Base-by-base conservation (phyloP, 805 yeast species). In the Wickerhamiella vanderwaltii region DNA sequence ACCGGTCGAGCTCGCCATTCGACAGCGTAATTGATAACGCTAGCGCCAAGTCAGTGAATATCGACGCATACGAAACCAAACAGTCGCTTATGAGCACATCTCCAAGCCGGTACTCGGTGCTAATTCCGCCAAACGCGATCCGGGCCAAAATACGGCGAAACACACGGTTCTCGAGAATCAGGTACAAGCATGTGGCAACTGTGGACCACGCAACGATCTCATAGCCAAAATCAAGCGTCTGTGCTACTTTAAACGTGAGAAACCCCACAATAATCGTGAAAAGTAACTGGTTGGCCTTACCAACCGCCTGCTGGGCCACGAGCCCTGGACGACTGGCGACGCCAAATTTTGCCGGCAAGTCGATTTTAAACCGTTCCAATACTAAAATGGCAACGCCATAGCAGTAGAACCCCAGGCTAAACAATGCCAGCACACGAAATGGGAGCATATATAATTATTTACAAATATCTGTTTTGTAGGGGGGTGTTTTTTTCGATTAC, bases 31-130 rank as follows among this genome's bases (percentile, higher is more conserved):
- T 66, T 56, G 23, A 15, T 49, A 73, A 72, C n/a, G 56, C 50
- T 26, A 80, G 65, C 3, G 71, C 69, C 16, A 79, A 61, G 58
- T 91, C 97, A 35, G 81, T 77, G 36, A 84, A 52, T 0, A 85
- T 81, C 54, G 76, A 77, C 3, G 84, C 66, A 56, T 80, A 85
- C 0, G 95, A 85, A 0, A 93, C 80, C 35, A 91, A 64, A 4
- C 86, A 75, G 62, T 88, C 98, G 6, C 94, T 75, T 11, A 87
- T 57, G 35, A 91, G 60, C 29, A 88, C 81, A 56, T 88, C 96
- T 43, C 82, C 80, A 13, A 81, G 72, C 51, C 94, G 65, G 30
- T 55, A 46, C 12, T 69, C 68, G 12, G 59, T 51, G 52, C 79
- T 79, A 24, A 84, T 74, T 2, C 68, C 65, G 2, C 94, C 94